A percentile compares a stretch with the other conserved stretches of the same genome.
Conservation (phyloP, 148 eudicot species). For the Polygonum maritimum region DNA sequence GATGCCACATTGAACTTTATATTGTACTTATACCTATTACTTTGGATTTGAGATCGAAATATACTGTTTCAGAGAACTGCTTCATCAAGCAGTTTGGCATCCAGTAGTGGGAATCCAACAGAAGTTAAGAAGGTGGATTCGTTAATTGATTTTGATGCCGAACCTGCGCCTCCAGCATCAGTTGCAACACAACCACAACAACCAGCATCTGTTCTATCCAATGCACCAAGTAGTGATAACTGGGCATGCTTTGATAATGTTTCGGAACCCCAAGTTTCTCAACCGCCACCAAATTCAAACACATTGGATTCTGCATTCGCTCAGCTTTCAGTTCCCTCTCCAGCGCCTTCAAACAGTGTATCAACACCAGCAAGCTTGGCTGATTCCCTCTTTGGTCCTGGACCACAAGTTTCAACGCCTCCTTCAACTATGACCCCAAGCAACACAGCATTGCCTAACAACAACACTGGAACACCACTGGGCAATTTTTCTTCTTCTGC, state of each 20-base stretch:
- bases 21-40: not conserved
- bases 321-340: slow-evolving; percentile 46
- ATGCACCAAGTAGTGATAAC: slow-evolving; percentile 41
- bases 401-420: slow-evolving; percentile 20
- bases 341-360: slow-evolving; percentile 24
- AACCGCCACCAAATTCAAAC: slow-evolving; percentile 38
- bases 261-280: slow-evolving; percentile 31
- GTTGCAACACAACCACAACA: slow-evolving; percentile 35
- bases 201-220: slow-evolving; percentile 27
- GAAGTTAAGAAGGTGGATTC: slow-evolving; percentile 59
- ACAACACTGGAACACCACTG: slow-evolving; percentile 1
- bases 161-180: slow-evolving; percentile 49
- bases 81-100: slow-evolving; percentile 91
- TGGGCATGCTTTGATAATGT: slow-evolving; percentile 85
- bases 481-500: not conserved
- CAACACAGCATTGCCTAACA: not conserved
- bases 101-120: slow-evolving; percentile 60
- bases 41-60: not conserved
- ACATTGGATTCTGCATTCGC: slow-evolving; percentile 47
- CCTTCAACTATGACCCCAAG: slow-evolving; percentile 18
- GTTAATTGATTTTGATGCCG: slow-evolving; percentile 87
- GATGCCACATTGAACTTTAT: not conserved
- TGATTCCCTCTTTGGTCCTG: slow-evolving; percentile 25
- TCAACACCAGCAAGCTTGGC: slow-evolving; percentile 26
- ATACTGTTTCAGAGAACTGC: slow-evolving; percentile 58